Conservation (phyloP, 345 rosid genomes). For the Sonneratia alba region DNA sequence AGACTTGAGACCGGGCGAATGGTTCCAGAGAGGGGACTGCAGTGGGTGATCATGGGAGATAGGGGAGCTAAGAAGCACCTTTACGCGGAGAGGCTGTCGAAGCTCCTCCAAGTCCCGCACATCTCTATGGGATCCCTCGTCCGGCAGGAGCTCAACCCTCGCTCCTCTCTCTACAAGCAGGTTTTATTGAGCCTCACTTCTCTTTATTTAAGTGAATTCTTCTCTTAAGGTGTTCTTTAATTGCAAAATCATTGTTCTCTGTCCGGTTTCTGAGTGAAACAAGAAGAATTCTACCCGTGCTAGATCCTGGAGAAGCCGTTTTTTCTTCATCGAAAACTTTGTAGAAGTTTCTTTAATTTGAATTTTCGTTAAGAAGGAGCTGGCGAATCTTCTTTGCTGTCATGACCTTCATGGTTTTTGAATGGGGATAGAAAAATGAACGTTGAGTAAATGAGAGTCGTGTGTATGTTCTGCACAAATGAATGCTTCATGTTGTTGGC, state of each 20-base stretch:
- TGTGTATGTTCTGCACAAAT: background rate
- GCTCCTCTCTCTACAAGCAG: constrained; percentile 63
- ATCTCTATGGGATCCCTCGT: constrained; percentile 87
- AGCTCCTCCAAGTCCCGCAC: constrained; percentile 77
- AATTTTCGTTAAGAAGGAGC: too few species aligned
- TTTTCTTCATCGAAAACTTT: background rate
- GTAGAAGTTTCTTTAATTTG: background rate
- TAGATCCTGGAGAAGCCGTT: background rate
- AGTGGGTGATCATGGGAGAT: constrained; percentile 89
- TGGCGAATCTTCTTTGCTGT: too few species aligned
- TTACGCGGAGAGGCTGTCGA: constrained; percentile 76
- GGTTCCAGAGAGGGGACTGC: constrained; percentile 62
- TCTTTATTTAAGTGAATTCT: background rate
- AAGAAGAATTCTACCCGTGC: background rate
- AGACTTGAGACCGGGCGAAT: constrained; percentile 27
- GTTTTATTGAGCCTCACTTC: constrained; percentile 14
- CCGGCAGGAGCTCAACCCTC: constrained; percentile 72
- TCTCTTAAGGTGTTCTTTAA: background rate
- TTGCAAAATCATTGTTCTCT: background rate
- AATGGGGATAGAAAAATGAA: background rate
- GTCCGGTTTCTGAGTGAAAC: background rate
- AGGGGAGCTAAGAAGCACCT: constrained; percentile 60
- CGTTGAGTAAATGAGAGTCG: background rate
- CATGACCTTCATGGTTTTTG: background rate
- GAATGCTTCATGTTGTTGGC: background rate